Base-by-base conservation (phyloP, 1,139 yeast species). In the Hansenula sp. region DNA sequence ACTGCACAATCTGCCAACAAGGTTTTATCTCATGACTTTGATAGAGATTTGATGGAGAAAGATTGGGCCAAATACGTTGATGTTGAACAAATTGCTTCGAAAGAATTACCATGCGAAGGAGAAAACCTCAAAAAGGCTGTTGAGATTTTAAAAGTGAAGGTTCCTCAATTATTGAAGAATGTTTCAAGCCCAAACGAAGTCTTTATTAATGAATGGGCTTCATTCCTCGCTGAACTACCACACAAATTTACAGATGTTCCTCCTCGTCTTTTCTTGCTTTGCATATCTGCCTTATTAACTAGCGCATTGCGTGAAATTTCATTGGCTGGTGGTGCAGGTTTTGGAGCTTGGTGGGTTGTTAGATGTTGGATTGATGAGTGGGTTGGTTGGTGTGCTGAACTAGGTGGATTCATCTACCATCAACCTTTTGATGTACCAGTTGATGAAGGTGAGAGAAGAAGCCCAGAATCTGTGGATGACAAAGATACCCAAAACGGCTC, bases 291-390 rank as follows among this genome's bases (percentile, higher is more conserved):
- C 13, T 59, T 82, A 6, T 64, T 79, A 38, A 79, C 86, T 5
- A 71, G 81, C n/a, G 77, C 82, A n/a, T 61, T 82, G 30, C 65
- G 86, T 42, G 86, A 80, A 50, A 75, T 82, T 43, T 75, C 82
- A 38, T 65, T 77, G 43, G 64, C 66, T 24, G 79, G 82, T 3
- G 82, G 83, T 3, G 73, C 71, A 38, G 75, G 82, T 2, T 82
- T 84, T 58, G 82, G 82, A 11, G 77, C 82, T 1, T 84, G 94
- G 90, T 84, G 90, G 89, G 73, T 77, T 29, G 70, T 84, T 13
- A 67, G 85, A 42, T 80, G 88, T 57, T 85, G 94, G 90, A 67
- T 81, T 8, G 87, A 81, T 54, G 92, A 83, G 55, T 83, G 79
- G 72, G 65, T 82, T 50, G 72, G 73, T 2, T 82, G 88, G 82